Conservation (phyloP, 1,284 basidiomycete species). For the Ganoderma meredithae region DNA sequence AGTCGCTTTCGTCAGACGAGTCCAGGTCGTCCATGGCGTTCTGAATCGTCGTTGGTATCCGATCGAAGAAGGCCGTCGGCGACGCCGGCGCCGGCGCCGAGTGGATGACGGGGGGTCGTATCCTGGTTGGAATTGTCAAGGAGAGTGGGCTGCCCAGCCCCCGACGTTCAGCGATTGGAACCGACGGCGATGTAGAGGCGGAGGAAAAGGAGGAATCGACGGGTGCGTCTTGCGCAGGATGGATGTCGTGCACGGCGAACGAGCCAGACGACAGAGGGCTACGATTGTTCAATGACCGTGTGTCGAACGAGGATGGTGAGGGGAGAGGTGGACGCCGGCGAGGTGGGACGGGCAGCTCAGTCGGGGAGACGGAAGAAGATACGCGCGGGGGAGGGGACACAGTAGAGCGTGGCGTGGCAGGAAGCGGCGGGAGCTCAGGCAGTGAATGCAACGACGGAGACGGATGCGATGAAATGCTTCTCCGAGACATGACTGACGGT, state of each 20-base stretch:
- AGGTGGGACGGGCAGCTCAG: constrained; percentile 61
- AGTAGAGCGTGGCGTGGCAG: constrained; percentile 46
- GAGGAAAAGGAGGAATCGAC: constrained; percentile 24
- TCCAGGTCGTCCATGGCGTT: constrained; percentile 77
- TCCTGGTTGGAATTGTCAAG: constrained; percentile 39
- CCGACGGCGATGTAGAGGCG: constrained; percentile 22
- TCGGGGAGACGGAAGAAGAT: constrained; percentile 52
- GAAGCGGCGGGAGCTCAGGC: constrained; percentile 23
- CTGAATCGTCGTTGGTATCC: constrained; percentile 65
- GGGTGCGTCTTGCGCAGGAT: constrained; percentile 24
- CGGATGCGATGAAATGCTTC: constrained; percentile 36
- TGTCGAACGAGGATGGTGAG: constrained; percentile 38
- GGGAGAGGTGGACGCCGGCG: constrained; percentile 50
- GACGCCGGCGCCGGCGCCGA: constrained; percentile 66
- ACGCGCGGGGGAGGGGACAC: constrained; percentile 60
- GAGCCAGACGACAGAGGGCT: constrained; percentile 30
- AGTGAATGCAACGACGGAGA: constrained; percentile 28
- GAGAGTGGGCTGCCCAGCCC: constrained; percentile 36
- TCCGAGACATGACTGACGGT: constrained; percentile 45
- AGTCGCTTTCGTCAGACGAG: constrained; percentile 55
- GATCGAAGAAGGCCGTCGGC: constrained; percentile 77
- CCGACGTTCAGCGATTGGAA: constrained; percentile 38
- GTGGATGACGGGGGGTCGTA: constrained; percentile 37
- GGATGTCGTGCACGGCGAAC: constrained; percentile 22
- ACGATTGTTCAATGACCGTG: constrained; percentile 37